Evolutionary conservation across 2,329 filamentous ascomycete genomes (phyloP).

Genomic region (Helotiales sp.): DNA sequence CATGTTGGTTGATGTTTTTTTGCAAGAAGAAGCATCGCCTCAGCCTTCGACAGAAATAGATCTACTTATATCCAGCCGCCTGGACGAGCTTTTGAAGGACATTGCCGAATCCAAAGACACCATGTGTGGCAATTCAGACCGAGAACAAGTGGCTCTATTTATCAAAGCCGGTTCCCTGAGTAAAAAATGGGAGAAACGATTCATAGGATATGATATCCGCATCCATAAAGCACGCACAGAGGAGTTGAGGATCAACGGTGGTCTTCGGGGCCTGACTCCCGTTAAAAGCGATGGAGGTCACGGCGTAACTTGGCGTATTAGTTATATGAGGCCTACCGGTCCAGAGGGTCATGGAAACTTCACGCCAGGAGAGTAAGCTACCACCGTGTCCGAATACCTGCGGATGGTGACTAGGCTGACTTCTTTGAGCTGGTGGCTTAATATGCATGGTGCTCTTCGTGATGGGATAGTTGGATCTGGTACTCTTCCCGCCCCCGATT

Average conservation of each 20-base stretch:
- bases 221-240: slow-evolving; percentile 32
- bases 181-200: slow-evolving; percentile 32
- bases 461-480: slow-evolving; percentile 57
- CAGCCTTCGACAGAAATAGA: slow-evolving; percentile 13
- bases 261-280: slow-evolving; percentile 25
- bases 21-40: background rate
- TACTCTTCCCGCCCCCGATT: background rate
- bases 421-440: slow-evolving; percentile 59
- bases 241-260: slow-evolving; percentile 26
- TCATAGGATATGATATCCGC: slow-evolving; percentile 25
- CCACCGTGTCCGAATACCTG: background rate
- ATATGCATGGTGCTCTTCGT: slow-evolving; percentile 58
- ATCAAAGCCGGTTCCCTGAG: slow-evolving; percentile 21
- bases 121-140: background rate
- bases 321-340: slow-evolving; percentile 7
- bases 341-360: slow-evolving; percentile 48
- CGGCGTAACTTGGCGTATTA: slow-evolving; percentile 24
- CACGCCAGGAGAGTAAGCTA: slow-evolving; percentile 55
- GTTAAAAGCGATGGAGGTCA: slow-evolving; percentile 7
- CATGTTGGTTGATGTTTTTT: background rate
- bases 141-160: slow-evolving; percentile 12
- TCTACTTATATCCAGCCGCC: slow-evolving; percentile 23
- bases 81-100: slow-evolving; percentile 34
- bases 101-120: slow-evolving; percentile 9
- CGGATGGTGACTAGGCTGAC: slow-evolving; percentile 28